Percentiles rank a stretch among this genome's conserved stretches.
Conservation (phyloP, 2,329 filamentous ascomycete genomes). For the Anthostomella pinea region DNA sequence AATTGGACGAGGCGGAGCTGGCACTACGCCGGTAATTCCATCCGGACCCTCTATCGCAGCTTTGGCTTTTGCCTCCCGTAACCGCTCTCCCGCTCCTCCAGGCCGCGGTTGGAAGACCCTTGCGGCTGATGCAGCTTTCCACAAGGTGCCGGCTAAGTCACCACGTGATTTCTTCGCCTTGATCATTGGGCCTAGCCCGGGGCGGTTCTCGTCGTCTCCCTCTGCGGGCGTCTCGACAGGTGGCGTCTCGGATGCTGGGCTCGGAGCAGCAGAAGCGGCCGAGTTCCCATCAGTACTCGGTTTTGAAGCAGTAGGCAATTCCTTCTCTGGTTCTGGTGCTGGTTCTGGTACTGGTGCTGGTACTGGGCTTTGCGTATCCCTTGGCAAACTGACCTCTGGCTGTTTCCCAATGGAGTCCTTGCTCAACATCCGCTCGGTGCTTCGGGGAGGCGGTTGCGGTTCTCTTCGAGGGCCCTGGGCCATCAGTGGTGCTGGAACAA, state of each 20-base stretch:
- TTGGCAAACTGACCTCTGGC: slow-evolving; percentile 32
- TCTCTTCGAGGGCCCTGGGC: slow-evolving; percentile 48
- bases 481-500: slow-evolving; percentile 58
- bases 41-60: slow-evolving; percentile 70
- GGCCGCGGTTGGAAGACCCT: slow-evolving; percentile 79
- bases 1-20: slow-evolving; percentile 61
- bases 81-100: slow-evolving; percentile 79
- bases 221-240: slow-evolving; percentile 28
- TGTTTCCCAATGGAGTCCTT: slow-evolving; percentile 40
- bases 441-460: slow-evolving; percentile 52
- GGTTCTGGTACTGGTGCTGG: slow-evolving; percentile 16
- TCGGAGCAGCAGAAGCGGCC: slow-evolving; percentile 21
- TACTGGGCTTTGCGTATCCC: slow-evolving; percentile 30
- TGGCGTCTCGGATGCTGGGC: slow-evolving; percentile 27
- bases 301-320: slow-evolving; percentile 8
- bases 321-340: slow-evolving; percentile 14
- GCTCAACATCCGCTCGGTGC: slow-evolving; percentile 46
- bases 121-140: slow-evolving; percentile 74
- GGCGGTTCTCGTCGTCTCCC: slow-evolving; percentile 47
- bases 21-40: slow-evolving; percentile 85
- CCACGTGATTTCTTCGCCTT: slow-evolving; percentile 70
- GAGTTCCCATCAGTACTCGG: slow-evolving; percentile 16
- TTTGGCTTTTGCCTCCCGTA: slow-evolving; percentile 60
- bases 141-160: slow-evolving; percentile 73
- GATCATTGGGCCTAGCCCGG: slow-evolving; percentile 87